These are phyloP conservation scores for Penicillium freii DNA, from an alignment of 2,329 filamentous ascomycete species.

Conservation along the genomic window DNA sequence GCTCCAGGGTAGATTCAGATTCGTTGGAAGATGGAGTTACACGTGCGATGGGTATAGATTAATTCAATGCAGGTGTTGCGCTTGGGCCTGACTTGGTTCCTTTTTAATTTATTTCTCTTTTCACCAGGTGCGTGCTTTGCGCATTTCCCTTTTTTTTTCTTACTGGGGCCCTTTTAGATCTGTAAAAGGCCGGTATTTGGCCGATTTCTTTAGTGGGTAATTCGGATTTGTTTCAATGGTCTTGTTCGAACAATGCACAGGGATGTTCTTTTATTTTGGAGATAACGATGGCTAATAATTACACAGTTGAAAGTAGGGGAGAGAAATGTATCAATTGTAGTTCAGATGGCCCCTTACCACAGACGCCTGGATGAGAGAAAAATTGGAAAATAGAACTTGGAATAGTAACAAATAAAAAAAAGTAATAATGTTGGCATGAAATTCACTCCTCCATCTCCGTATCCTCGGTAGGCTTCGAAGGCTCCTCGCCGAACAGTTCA, in stretches of 20 bases:
- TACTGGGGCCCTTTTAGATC: not conserved
- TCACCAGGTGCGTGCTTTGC: not conserved
- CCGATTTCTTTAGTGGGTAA: not conserved
- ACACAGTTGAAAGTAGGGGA: not conserved
- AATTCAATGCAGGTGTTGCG: not conserved
- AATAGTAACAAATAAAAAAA: conserved; percentile 10
- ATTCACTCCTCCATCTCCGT: conserved; percentile 38
- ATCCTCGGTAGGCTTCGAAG: conserved; percentile 26
- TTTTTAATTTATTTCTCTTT: not conserved
- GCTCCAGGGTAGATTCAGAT: not conserved
- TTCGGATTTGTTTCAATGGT: not conserved
- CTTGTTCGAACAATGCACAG: not conserved
- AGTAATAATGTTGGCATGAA: not conserved
- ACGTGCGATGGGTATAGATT: not conserved
- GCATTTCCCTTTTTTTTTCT: not conserved
- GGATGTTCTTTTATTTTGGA: not conserved
- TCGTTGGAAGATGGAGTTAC: not conserved
- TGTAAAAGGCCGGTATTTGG: not conserved
- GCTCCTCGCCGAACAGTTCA: conserved; percentile 39
- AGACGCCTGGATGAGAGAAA: conserved; percentile 14
- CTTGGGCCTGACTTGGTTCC: not conserved
- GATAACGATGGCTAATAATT: not conserved
- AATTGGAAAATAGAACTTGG: conserved; percentile 16
- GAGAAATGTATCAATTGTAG: conserved; percentile 6
- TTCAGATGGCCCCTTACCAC: conserved; percentile 2